A percentile compares a stretch with the other conserved stretches of the same genome.
These are phyloP conservation scores for Boletellus ananiceps DNA, from an alignment of 768 basidiomycete genomes.

Conservation along the genomic window DNA sequence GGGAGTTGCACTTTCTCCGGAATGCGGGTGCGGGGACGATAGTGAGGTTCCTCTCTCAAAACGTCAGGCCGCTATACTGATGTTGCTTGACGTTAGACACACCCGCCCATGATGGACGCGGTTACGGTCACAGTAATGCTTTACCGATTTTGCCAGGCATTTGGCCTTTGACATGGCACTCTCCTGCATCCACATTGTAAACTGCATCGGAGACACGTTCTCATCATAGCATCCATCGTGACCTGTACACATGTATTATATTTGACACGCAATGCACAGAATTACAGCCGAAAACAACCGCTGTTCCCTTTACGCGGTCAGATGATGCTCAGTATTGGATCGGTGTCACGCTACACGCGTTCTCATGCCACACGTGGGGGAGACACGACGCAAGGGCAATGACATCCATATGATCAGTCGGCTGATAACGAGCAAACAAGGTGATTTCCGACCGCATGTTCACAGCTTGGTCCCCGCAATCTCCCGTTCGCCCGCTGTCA, in stretches of 20 bases:
- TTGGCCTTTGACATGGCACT: slow-evolving; percentile 37
- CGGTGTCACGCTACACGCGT: slow-evolving; percentile 26
- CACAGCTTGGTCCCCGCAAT: slow-evolving; percentile 58
- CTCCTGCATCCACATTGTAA: slow-evolving; percentile 30
- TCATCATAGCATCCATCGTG: slow-evolving; percentile 27
- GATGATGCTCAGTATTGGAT: slow-evolving; percentile 11
- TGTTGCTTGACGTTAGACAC: slow-evolving; percentile 49
- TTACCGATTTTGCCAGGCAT: slow-evolving; percentile 67
- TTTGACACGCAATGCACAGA: slow-evolving; percentile 26
- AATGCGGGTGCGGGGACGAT: slow-evolving; percentile 77
- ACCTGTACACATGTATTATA: slow-evolving; percentile 31
- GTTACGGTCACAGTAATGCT: slow-evolving; percentile 84
- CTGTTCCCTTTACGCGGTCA: slow-evolving; percentile 18
- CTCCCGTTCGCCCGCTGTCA: slow-evolving; percentile 43
- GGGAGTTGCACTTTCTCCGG: slow-evolving; percentile 80
- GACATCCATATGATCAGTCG: slow-evolving; percentile 26
- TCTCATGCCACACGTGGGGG: slow-evolving; percentile 29
- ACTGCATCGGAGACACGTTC: slow-evolving; percentile 27
- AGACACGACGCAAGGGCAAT: slow-evolving; percentile 28
- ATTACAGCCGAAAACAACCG: slow-evolving; percentile 19
- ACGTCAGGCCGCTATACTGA: slow-evolving; percentile 21
- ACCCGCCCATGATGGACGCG: slow-evolving; percentile 87
- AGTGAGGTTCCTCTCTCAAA: slow-evolving; percentile 39
- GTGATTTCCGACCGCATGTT: slow-evolving; percentile 25
- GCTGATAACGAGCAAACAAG: slow-evolving; percentile 28